Conservation (phyloP, 2,329 filamentous ascomycete genomes). For the Colletotrichum filicis region DNA sequence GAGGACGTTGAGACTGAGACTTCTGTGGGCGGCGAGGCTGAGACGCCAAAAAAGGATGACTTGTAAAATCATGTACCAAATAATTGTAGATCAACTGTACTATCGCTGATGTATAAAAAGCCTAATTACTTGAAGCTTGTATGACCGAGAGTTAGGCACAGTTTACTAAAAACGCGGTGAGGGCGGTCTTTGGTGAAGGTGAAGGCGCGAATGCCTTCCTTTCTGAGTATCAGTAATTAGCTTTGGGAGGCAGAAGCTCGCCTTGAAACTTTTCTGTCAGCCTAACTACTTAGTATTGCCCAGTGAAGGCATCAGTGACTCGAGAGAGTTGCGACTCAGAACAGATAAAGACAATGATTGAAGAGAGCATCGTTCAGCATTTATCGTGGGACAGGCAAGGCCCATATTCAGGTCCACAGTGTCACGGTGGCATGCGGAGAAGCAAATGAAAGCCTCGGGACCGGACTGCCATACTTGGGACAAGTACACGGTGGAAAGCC, state of each 20-base stretch:
- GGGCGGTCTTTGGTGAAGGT: not conserved
- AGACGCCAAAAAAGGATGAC: not conserved
- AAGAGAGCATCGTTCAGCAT: too few species aligned
- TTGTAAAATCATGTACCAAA: slow-evolving; percentile 4
- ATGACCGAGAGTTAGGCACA: not conserved
- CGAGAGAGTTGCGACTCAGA: not conserved
- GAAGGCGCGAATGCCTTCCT: not conserved
- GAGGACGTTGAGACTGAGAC: too few species aligned
- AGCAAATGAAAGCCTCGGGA: not conserved
- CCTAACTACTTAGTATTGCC: too few species aligned
- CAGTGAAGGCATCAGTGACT: too few species aligned
- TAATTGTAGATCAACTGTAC: slow-evolving; percentile 12
- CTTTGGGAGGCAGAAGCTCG: too few species aligned
- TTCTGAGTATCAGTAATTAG: not conserved
- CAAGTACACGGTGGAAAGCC: not conserved
- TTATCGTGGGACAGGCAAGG: not conserved
- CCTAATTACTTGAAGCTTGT: not conserved
- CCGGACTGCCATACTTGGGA: too few species aligned
- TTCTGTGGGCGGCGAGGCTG: not conserved
- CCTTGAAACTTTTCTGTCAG: not conserved
- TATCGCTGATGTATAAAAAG: slow-evolving; percentile 1
- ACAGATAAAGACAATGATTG: too few species aligned
- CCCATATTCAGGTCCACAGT: not conserved
- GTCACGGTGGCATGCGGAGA: not conserved
- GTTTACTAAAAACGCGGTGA: not conserved